phyloP scores from a whole-genome alignment of 768 basidiomycete genomes.

The Leccinum variicolor region DNA sequence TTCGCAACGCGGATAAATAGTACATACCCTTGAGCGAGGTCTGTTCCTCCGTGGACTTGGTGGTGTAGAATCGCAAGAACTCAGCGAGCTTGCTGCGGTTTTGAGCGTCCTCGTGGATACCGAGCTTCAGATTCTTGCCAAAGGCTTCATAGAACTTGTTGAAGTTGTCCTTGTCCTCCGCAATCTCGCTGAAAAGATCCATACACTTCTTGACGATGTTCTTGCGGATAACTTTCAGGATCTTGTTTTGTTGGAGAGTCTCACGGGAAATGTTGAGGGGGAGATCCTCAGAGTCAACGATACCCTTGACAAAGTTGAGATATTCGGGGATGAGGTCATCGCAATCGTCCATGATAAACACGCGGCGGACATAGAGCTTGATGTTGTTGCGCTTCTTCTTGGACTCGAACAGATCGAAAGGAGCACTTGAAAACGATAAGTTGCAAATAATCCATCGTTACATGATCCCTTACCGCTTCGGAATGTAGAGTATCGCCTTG shows the following conservation, averaged over 20 bases:
- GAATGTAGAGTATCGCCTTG: constrained; percentile 98
- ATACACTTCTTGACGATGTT: constrained; percentile 98
- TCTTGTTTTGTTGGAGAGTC: constrained; percentile 99
- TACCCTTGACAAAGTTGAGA: constrained; percentile 99
- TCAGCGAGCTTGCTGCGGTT: constrained; percentile 99
- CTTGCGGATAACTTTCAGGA: constrained; percentile 99
- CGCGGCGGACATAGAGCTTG: constrained; percentile 99
- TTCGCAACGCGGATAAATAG: not conserved
- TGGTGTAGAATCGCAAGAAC: constrained; percentile 98
- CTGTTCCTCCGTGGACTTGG: constrained; percentile 87
- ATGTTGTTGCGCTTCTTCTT: constrained; percentile 99
- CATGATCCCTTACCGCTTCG: constrained; percentile 71
- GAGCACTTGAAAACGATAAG: constrained; percentile 56
- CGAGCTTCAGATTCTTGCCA: constrained; percentile 99
- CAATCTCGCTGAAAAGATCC: constrained; percentile 92
- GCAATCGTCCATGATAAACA: constrained; percentile 99
- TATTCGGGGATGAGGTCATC: constrained; percentile 99
- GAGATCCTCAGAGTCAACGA: constrained; percentile 99
- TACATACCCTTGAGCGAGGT: constrained; percentile 86
- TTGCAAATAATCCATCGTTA: not conserved
- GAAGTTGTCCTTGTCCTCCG: constrained; percentile 99
- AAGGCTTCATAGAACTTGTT: constrained; percentile 97
- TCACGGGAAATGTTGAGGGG: constrained; percentile 99
- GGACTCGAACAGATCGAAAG: constrained; percentile 99
- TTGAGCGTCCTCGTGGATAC: constrained; percentile 98